Conservation (phyloP, 2,329 filamentous ascomycete species). For the Fusarium tricinctum region DNA sequence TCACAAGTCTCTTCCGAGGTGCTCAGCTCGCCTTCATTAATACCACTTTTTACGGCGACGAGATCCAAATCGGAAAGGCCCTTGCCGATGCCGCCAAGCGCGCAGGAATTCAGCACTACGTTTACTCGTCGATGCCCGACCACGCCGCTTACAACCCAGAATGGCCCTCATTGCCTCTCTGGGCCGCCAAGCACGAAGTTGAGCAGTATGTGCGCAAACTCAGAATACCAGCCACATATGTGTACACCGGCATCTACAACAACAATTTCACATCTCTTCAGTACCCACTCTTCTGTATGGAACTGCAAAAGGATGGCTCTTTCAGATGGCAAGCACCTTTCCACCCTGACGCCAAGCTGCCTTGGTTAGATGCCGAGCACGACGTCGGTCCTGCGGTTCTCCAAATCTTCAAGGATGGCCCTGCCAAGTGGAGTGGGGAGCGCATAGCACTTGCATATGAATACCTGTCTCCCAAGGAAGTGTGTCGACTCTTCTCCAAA, state of each 20-base stretch:
- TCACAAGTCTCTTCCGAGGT: conserved; percentile 83
- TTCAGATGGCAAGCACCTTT: conserved; percentile 96
- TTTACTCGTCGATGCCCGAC: conserved; percentile 98
- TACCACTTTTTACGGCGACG: conserved; percentile 96
- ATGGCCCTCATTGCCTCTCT: conserved; percentile 90
- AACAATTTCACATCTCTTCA: conserved; percentile 97
- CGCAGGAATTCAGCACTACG: conserved; percentile 87
- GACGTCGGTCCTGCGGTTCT: conserved; percentile 93
- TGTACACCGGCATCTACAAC: conserved; percentile 98
- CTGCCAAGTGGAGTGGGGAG: conserved; percentile 82
- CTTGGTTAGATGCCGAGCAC: conserved; percentile 96
- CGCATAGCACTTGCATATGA: conserved; percentile 92
- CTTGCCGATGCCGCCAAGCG: conserved; percentile 90
- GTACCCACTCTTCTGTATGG: conserved; percentile 97
- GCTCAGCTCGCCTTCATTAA: conserved; percentile 96
- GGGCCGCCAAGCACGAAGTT: conserved; percentile 92
- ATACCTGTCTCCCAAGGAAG: conserved; percentile 85
- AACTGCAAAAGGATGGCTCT: conserved; percentile 84
- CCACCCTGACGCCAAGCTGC: conserved; percentile 87
- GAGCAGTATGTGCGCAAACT: conserved; percentile 91
- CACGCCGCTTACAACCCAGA: conserved; percentile 81
- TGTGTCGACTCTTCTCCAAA: conserved; percentile 82
- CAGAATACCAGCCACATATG: conserved; percentile 87
- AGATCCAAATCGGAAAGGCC: conserved; percentile 88
- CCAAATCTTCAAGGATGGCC: conserved; percentile 95